phyloP scores from a whole-genome alignment of 805 yeast genomes.

The Blastobotrys chiropterorum region DNA sequence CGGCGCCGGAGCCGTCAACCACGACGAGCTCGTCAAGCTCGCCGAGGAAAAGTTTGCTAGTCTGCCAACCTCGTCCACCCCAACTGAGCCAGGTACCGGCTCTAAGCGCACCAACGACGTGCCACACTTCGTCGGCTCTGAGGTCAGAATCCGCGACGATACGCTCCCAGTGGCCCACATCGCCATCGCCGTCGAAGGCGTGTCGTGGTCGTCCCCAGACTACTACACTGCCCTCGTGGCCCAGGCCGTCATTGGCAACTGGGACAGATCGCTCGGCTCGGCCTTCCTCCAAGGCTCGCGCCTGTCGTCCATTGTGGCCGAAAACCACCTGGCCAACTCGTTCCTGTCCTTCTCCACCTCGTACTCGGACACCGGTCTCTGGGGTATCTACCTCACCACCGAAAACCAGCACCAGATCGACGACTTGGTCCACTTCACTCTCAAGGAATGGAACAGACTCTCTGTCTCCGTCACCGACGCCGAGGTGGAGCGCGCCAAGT shows the following conservation, averaged over 20 bases:
- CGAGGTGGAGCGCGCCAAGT: constrained; percentile 90
- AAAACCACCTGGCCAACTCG: constrained; percentile 74
- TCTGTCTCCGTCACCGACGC: constrained; percentile 73
- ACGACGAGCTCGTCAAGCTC: constrained; percentile 67
- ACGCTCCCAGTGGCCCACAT: constrained; percentile 84
- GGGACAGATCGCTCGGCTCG: constrained; percentile 90
- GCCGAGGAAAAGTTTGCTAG: constrained; percentile 66
- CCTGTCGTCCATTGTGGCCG: constrained; percentile 58
- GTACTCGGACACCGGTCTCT: constrained; percentile 93
- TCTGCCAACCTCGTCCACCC: constrained; percentile 42
- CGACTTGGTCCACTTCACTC: constrained; percentile 63
- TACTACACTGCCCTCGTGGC: constrained; percentile 93
- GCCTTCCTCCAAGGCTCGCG: constrained; percentile 84
- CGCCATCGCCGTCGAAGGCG: constrained; percentile 96
- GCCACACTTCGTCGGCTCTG: constrained; percentile 82
- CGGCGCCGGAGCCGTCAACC: constrained; percentile 89
- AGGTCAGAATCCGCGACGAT: constrained; percentile 74
- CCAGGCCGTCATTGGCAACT: constrained; percentile 93
- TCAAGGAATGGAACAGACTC: constrained; percentile 85
- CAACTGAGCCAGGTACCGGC: constrained; percentile 63
- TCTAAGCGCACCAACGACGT: constrained; percentile 55
- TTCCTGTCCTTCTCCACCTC: constrained; percentile 96
- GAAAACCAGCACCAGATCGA: constrained; percentile 66
- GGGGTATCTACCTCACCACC: constrained; percentile 92
- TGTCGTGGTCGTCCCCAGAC: constrained; percentile 93